Percentiles rank a stretch among this genome's conserved stretches.
These are phyloP conservation scores for Neonectria faginata DNA, from an alignment of 2,329 filamentous ascomycete genomes.

Conservation along the genomic window DNA sequence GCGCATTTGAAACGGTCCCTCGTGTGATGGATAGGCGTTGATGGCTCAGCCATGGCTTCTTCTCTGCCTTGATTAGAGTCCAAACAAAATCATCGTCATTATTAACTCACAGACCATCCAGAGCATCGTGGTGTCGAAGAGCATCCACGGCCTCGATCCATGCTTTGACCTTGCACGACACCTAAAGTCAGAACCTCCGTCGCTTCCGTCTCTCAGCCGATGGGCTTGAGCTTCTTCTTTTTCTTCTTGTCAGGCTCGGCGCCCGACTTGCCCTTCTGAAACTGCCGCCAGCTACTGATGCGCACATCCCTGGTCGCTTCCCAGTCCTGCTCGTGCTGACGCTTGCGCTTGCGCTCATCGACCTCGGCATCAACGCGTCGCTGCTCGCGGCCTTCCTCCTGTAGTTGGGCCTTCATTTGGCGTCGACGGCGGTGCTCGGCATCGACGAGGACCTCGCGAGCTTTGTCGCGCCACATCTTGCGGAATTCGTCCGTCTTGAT, in stretches of 20 bases:
- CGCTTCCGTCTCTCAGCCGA: slow-evolving; percentile 56
- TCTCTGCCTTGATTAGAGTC: slow-evolving; percentile 49
- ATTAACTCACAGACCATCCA: slow-evolving; percentile 49
- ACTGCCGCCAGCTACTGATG: slow-evolving; percentile 94
- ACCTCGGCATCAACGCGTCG: slow-evolving; percentile 86
- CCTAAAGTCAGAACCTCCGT: slow-evolving; percentile 7
- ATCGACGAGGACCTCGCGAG: slow-evolving; percentile 89
- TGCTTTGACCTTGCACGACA: slow-evolving; percentile 19
- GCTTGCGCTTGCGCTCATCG: slow-evolving; percentile 83
- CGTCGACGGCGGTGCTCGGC: slow-evolving; percentile 87
- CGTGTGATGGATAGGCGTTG: slow-evolving; percentile 19
- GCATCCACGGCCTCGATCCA: slow-evolving; percentile 25
- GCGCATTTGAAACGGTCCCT: slow-evolving; percentile 18
- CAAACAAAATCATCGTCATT: slow-evolving; percentile 44
- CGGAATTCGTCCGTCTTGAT: slow-evolving; percentile 86
- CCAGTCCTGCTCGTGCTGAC: slow-evolving; percentile 95
- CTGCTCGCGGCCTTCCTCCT: slow-evolving; percentile 93
- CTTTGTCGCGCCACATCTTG: slow-evolving; percentile 89
- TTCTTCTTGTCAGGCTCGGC: slow-evolving; percentile 67
- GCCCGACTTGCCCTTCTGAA: slow-evolving; percentile 78
- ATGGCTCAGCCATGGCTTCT: slow-evolving; percentile 32
- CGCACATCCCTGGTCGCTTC: slow-evolving; percentile 90
- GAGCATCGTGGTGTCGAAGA: slow-evolving; percentile 27
- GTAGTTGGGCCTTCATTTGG: slow-evolving; percentile 93
- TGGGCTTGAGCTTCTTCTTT: slow-evolving; percentile 77